Base-by-base conservation (phyloP, 2,329 filamentous ascomycete genomes). In the Cladosporium sp. region DNA sequence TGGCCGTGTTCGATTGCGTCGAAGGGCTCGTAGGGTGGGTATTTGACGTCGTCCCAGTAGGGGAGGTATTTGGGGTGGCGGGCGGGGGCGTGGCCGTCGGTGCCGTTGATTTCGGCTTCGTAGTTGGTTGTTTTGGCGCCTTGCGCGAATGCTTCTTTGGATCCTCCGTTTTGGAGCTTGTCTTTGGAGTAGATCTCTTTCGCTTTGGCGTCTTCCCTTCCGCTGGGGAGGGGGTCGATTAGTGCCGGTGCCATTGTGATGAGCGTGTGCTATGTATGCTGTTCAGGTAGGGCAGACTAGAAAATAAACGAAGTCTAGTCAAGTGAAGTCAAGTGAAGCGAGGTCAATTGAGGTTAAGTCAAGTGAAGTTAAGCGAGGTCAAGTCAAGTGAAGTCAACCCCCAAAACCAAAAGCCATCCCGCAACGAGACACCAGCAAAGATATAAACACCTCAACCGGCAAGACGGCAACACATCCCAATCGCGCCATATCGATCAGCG, bases 1-100 rank as follows among this genome's bases (percentile, higher is more conserved):
- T 84, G 84, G 59, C 87, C 88, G 60, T 86, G 86, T 50, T 92
- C 87, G 56, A 81, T 79, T 64, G 89, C 85, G 63, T 85, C 77
- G 60, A 89, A 91, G 1, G 78, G 80, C 55, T 84, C 71, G 7
- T 88, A 75, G 6, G 86, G 84, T 50, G 80, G 76, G 60, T 84
- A 87, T 56, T 70, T 77, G 15, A 53, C 57, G 11, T 59, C 58
- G 43, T 60, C 57, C 61, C 64, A 62, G 29, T 67, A 54, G 24
- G 58, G 59, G 7, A 62, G 42, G 64, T 91, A 91, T 62, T 89
- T 75, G 3, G 83, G 83, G 58, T 88, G 90, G 64, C 82, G 76
- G 5, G 79, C 78, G 8, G 79, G 75, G 13, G 76, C 70, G 58
- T 80, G 73, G 54, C 74, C 78, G 2, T 64, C 73, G 9, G 74